These are phyloP conservation scores for Ambrosia trifida DNA, from an alignment of 129 eudicot genomes.

Conservation along the genomic window DNA sequence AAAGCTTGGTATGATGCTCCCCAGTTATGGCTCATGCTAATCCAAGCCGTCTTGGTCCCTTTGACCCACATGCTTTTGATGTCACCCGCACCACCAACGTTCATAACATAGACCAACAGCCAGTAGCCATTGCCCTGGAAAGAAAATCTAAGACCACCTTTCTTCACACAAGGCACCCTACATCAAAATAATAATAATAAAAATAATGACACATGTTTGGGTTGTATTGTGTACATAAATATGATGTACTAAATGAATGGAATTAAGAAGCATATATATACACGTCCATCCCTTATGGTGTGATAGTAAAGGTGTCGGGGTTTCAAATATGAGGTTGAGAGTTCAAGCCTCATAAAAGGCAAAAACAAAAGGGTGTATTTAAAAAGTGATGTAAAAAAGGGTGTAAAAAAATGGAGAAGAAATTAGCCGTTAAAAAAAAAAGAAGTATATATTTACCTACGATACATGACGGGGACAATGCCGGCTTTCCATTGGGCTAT, in stretches of 20 bases:
- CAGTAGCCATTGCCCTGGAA: constrained; percentile 82
- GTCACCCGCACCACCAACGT: constrained; percentile 94
- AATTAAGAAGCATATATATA: constrained; percentile 11
- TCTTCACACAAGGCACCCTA: constrained; percentile 69
- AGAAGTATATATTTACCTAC: constrained; percentile 45
- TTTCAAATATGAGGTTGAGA: no score
- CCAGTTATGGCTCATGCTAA: constrained; percentile 95
- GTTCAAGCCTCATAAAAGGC: no score
- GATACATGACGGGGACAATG: constrained; percentile 76
- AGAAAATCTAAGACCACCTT: constrained; percentile 60
- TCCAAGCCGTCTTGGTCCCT: constrained; percentile 86
- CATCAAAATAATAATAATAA: background rate
- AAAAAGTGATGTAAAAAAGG: no score
- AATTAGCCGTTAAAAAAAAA: no score
- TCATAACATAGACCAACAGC: constrained; percentile 77
- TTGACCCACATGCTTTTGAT: constrained; percentile 72
- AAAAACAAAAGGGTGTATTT: no score
- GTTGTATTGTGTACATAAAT: background rate
- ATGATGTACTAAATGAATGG: no score
- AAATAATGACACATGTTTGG: background rate
- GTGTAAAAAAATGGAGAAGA: no score
- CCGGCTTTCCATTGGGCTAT: constrained; percentile 86
- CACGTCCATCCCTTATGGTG: no score
- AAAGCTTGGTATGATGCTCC: constrained; percentile 91
- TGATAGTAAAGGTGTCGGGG: no score